Percentiles rank a stretch among this genome's conserved stretches.
Conservation (phyloP, 768 basidiomycete genomes). For the Tulasnella calospora region DNA sequence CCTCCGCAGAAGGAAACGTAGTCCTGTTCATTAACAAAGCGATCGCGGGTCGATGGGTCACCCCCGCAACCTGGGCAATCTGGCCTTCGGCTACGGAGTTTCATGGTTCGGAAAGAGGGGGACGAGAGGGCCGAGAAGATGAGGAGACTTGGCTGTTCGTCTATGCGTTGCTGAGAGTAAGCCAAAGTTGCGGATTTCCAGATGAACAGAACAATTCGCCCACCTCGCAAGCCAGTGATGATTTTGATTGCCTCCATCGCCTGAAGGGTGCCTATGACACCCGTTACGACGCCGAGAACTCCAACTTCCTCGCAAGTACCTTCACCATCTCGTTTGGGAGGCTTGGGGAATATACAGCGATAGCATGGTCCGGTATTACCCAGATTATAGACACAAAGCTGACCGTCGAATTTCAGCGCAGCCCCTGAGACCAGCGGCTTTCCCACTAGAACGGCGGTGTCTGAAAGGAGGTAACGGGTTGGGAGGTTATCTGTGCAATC, state of each 20-base stretch:
- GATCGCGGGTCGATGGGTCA: constrained; percentile 42
- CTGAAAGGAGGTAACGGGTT: constrained; percentile 89
- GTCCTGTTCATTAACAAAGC: constrained; percentile 53
- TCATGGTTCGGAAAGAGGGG: constrained; percentile 76
- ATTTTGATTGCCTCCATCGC: constrained; percentile 84
- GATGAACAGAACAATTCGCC: neutral
- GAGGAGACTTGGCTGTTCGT: constrained; percentile 51
- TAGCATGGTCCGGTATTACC: constrained; percentile 73
- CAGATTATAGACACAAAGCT: constrained; percentile 71
- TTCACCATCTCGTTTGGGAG: constrained; percentile 56
- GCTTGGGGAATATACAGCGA: constrained; percentile 84
- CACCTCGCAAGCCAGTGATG: constrained; percentile 62
- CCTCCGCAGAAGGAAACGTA: constrained; percentile 89
- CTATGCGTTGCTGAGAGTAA: neutral
- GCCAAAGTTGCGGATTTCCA: neutral
- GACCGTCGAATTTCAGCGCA: constrained; percentile 80
- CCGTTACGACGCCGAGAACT: constrained; percentile 82
- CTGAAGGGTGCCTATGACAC: constrained; percentile 83
- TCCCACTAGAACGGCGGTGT: constrained; percentile 67
- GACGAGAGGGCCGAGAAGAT: constrained; percentile 66
- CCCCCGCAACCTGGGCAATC: constrained; percentile 73
- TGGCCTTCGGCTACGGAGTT: constrained; percentile 63
- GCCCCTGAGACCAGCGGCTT: constrained; percentile 90
- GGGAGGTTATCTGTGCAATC: constrained; percentile 95
- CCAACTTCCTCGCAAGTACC: constrained; percentile 87